phyloP scores from a whole-genome alignment of 495 filamentous ascomycete genomes.

The Talaromyces stipitatus region DNA sequence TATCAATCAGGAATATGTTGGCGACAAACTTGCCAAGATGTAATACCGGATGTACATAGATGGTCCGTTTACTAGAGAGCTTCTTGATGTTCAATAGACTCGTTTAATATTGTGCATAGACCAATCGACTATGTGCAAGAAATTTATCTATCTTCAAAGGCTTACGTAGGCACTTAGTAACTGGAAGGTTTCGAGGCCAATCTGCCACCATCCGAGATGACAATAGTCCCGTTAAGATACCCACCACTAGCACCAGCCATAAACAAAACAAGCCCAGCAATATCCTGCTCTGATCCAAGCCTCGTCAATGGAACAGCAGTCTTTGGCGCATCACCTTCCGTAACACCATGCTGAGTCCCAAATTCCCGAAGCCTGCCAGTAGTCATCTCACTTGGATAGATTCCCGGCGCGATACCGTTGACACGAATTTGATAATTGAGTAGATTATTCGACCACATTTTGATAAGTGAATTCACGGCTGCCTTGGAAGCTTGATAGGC shows the following conservation, averaged over 20 bases:
- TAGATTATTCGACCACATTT: conserved; percentile 45
- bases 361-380: neutral
- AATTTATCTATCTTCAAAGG: neutral
- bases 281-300: conserved; percentile 49
- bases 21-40: conserved; percentile 27
- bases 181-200: neutral
- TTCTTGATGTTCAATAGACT: neutral
- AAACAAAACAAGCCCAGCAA: conserved; percentile 55
- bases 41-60: conserved; percentile 8
- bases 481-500: conserved; percentile 58
- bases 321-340: neutral
- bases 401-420: conserved; percentile 55
- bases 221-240: conserved; percentile 49
- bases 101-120: neutral
- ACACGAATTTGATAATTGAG: conserved; percentile 51
- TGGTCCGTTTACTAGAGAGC: neutral
- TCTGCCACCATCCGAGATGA: conserved; percentile 44
- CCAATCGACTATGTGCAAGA: neutral
- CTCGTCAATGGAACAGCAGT: conserved; percentile 6
- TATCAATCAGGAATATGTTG: conserved; percentile 39
- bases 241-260: conserved; percentile 52
- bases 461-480: conserved; percentile 52
- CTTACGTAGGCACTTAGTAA: neutral
- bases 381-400: conserved; percentile 7
- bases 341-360: neutral